Base-by-base conservation (phyloP, 495 filamentous ascomycete genomes). In the Penicillium odoratum region DNA sequence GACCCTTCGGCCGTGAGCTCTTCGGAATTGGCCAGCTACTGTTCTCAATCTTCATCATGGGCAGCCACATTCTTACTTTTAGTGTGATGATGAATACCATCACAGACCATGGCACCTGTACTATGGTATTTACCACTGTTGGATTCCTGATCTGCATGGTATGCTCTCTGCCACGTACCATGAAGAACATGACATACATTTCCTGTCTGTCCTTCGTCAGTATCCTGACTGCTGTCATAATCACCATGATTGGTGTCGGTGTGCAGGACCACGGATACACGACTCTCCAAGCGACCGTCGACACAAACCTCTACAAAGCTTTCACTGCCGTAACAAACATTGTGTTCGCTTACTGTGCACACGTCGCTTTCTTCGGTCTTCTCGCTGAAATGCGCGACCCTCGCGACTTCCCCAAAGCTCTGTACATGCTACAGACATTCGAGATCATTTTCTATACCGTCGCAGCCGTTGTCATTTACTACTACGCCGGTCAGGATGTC, bases 351-450 rank as follows among this genome's bases (percentile, higher is more conserved):
- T 76, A 72, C 65, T 70, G 65, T 65, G 64, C 53, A 21, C 80
- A 89, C 72, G 74, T 86, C 63, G 81, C 86, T 60, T 86, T 90
- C 72, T 88, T 92, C 74, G 81, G 77, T 56, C 88, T 92, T 69
- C 87, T 89, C 58, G 81, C 85, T 48, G 89, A 93, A 68, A 85
- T 93, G 80, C 81, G 85, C 57, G 80, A 84, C 0, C 88, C 88
- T 0, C 61, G 67, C 16, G 82, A 89, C 57, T 90, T 81, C 66
- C 76, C 78, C 51, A 88, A 88, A 69, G 78, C 88, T 8, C 78
- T 91, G 34, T 73, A 74, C 55, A 63, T 83, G 42, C 81, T 88
- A 7, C 86, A 88, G 61, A 64, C 77, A 48, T 79, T 83, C 38
- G 85, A 88, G 61, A 85, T 85, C 25, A 53, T 79, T 61, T 81